These are phyloP conservation scores for Calonectria hongkongensis DNA, from an alignment of 2,329 filamentous ascomycete genomes.

Conservation along the genomic window DNA sequence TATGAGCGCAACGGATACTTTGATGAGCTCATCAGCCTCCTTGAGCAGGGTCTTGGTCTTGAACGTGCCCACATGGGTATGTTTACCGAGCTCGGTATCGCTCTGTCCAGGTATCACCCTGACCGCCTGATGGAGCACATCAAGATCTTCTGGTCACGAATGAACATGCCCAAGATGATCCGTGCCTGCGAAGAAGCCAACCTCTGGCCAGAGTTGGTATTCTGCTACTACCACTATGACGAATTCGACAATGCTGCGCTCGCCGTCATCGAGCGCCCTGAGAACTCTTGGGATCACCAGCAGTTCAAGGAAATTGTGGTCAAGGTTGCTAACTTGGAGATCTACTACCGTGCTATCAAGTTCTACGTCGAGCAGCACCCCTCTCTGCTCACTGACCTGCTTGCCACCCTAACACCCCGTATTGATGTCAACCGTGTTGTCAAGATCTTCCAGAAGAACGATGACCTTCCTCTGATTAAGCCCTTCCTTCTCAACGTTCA, in stretches of 20 bases:
- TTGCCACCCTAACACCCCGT: slow-evolving; percentile 92
- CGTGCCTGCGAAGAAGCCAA: slow-evolving; percentile 94
- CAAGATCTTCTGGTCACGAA: slow-evolving; percentile 97
- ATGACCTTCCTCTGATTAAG: slow-evolving; percentile 98
- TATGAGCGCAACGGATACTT: slow-evolving; percentile 99
- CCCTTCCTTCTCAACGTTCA: slow-evolving; percentile 98
- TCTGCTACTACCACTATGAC: slow-evolving; percentile 98
- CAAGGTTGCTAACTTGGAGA: slow-evolving; percentile 98
- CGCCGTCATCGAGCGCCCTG: slow-evolving; percentile 97
- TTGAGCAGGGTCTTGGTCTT: slow-evolving; percentile 95
- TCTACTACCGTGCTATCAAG: slow-evolving; percentile 97
- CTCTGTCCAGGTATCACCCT: slow-evolving; percentile 94
- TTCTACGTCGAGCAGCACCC: slow-evolving; percentile 99
- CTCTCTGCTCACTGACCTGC: slow-evolving; percentile 93
- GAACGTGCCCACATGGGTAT: slow-evolving; percentile 97
- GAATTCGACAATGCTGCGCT: slow-evolving; percentile 98
- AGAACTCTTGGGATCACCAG: slow-evolving; percentile 99
- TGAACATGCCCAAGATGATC: slow-evolving; percentile 99
- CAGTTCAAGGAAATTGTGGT: slow-evolving; percentile 99
- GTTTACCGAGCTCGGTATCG: slow-evolving; percentile 95
- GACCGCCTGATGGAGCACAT: slow-evolving; percentile 98
- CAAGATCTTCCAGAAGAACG: slow-evolving; percentile 98
- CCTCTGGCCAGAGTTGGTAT: slow-evolving; percentile 97
- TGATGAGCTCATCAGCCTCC: slow-evolving; percentile 94
- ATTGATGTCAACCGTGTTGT: slow-evolving; percentile 99